A percentile compares a stretch with the other conserved stretches of the same genome.
Evolutionary conservation across 768 basidiomycete genomes (phyloP).

Genomic region (Mrakia blollopis): DNA sequence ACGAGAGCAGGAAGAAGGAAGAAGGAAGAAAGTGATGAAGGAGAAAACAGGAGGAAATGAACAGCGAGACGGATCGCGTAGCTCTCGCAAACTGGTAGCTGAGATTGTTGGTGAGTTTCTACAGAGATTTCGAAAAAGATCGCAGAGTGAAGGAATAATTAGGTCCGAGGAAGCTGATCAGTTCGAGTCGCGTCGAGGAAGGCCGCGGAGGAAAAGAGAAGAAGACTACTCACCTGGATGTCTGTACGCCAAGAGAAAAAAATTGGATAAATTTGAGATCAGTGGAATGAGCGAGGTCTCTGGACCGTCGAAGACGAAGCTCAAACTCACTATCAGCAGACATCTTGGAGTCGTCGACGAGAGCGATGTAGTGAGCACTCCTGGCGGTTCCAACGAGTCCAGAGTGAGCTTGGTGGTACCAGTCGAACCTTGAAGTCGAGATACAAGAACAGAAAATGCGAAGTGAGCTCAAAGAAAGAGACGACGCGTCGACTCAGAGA

Average conservation of each 20-base stretch:
- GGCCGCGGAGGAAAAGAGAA: neutral
- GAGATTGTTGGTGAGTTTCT: constrained; percentile 31
- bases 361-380: constrained; percentile 36
- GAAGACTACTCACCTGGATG: neutral
- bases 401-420: constrained; percentile 35
- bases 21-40: neutral
- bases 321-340: constrained; percentile 24
- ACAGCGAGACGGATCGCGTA: constrained; percentile 36
- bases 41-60: constrained; percentile 32
- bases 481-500: neutral
- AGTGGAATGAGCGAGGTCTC: no score
- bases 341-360: constrained; percentile 34
- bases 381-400: constrained; percentile 35
- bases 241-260: no score
- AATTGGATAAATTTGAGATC: no score
- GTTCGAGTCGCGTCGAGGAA: constrained; percentile 28
- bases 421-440: constrained; percentile 4
- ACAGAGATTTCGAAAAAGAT: no score
- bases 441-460: neutral
- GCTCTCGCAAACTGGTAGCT: constrained; percentile 37
- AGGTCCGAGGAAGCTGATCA: constrained; percentile 22
- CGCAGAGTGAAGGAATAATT: neutral
- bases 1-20: neutral
- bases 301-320: neutral
- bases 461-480: neutral